phyloP scores from a whole-genome alignment of 257 asterid genomes.

The Phtheirospermum japonicum region DNA sequence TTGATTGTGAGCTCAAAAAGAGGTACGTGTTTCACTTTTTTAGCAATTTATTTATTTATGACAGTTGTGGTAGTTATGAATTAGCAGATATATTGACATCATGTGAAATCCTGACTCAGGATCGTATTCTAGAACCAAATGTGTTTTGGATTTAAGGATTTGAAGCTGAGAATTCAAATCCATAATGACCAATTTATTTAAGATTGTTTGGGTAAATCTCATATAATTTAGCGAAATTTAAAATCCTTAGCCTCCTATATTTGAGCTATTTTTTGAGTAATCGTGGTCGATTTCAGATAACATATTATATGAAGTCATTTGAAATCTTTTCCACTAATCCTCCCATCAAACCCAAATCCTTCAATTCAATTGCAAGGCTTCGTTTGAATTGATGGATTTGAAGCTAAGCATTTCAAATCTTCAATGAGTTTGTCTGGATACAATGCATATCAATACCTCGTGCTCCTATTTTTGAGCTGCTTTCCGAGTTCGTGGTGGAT shows the following conservation, averaged over 20 bases:
- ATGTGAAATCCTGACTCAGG: background rate
- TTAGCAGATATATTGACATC: no score
- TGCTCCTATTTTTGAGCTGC: no score
- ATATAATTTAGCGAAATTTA: background rate
- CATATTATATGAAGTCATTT: background rate
- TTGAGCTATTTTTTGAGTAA: no score
- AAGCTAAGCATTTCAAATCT: no score
- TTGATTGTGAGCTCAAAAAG: constrained; percentile 1
- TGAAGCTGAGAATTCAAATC: no score
- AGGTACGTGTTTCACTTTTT: constrained; percentile 26
- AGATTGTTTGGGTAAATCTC: background rate
- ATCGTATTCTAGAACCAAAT: background rate
- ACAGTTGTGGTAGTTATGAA: background rate
- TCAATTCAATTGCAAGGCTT: background rate
- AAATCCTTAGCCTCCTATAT: background rate
- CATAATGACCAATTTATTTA: background rate
- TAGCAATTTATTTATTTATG: background rate
- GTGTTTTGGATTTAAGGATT: no score
- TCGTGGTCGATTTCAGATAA: no score
- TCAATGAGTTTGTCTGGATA: no score
- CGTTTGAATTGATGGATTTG: background rate
- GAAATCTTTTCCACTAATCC: background rate
- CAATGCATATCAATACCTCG: no score
- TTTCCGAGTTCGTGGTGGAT: no score
- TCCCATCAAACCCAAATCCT: no score